Percentiles rank a stretch among this genome's conserved stretches.
phyloP scores from a whole-genome alignment of 2,329 filamentous ascomycete species.

The Fusarium sp. region DNA sequence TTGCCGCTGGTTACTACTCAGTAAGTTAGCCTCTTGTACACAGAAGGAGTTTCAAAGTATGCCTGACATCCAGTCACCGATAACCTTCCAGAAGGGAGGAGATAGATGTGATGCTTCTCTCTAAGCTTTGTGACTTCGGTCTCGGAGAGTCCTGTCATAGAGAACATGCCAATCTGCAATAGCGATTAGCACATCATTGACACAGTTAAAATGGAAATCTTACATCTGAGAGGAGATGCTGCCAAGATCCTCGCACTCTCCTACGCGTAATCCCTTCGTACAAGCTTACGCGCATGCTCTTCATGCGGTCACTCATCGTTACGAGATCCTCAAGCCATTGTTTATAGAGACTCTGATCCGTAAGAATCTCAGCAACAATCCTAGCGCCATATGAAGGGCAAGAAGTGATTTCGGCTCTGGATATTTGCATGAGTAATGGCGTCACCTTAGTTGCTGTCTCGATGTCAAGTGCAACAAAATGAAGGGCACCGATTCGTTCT shows the following conservation, averaged over 20 bases:
- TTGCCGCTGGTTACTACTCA: not conserved
- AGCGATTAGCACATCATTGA: not conserved
- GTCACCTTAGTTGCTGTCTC: not conserved
- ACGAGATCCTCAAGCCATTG: not conserved
- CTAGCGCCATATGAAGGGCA: not conserved
- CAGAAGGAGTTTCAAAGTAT: not conserved
- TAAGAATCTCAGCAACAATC: not conserved
- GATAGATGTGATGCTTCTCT: not conserved
- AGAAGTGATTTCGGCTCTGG: not conserved
- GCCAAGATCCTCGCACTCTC: not conserved
- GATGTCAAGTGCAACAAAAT: not conserved
- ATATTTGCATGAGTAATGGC: not conserved
- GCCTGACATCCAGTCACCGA: not conserved
- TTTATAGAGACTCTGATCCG: not conserved
- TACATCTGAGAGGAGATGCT: not conserved
- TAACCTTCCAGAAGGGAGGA: not conserved
- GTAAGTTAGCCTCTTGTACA: not conserved
- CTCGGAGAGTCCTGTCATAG: not conserved
- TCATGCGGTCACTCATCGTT: not conserved
- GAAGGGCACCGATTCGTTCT: not conserved
- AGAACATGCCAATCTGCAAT: constrained; percentile 2
- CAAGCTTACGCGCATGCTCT: not conserved
- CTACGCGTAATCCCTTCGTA: not conserved
- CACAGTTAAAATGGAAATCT: not conserved
- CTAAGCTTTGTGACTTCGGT: not conserved